phyloP scores from a whole-genome alignment of 257 asterid genomes.

The Eustoma russellianum region DNA sequence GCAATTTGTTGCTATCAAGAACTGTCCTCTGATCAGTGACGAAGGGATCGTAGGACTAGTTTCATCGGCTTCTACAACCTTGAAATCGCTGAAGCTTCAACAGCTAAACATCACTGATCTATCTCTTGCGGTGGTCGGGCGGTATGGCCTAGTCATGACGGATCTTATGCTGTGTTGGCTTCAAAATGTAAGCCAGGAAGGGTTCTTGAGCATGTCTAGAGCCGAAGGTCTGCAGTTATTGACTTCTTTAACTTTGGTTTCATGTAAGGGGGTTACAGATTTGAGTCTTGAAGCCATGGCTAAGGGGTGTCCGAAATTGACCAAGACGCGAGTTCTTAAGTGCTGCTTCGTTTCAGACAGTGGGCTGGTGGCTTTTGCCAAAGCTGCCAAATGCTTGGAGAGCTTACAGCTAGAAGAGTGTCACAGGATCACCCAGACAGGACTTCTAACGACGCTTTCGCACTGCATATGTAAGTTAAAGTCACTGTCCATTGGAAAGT shows the following conservation, averaged over 20 bases:
- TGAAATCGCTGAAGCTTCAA: constrained; percentile 71
- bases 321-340: constrained; percentile 46
- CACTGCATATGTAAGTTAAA: constrained; percentile 50
- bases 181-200: constrained; percentile 68
- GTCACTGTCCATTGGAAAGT: constrained; percentile 61
- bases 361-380: constrained; percentile 64
- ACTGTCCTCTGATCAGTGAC: constrained; percentile 73
- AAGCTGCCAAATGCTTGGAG: constrained; percentile 50
- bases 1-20: constrained; percentile 53
- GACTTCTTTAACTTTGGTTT: constrained; percentile 46
- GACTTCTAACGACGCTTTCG: constrained; percentile 57
- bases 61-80: constrained; percentile 32
- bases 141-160: constrained; percentile 58
- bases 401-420: constrained; percentile 78
- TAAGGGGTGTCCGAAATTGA: constrained; percentile 53
- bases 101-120: constrained; percentile 55
- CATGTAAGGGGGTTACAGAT: constrained; percentile 65
- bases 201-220: constrained; percentile 92
- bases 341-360: constrained; percentile 65
- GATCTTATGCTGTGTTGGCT: constrained; percentile 54
- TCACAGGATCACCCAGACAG: constrained; percentile 62
- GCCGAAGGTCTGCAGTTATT: constrained; percentile 55
- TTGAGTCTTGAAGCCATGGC: constrained; percentile 63
- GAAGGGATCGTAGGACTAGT: constrained; percentile 59
- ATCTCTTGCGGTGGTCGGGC: constrained; percentile 79